Base-by-base conservation (phyloP, 129 eudicot genomes). In the Gnaphalium uliginosum region DNA sequence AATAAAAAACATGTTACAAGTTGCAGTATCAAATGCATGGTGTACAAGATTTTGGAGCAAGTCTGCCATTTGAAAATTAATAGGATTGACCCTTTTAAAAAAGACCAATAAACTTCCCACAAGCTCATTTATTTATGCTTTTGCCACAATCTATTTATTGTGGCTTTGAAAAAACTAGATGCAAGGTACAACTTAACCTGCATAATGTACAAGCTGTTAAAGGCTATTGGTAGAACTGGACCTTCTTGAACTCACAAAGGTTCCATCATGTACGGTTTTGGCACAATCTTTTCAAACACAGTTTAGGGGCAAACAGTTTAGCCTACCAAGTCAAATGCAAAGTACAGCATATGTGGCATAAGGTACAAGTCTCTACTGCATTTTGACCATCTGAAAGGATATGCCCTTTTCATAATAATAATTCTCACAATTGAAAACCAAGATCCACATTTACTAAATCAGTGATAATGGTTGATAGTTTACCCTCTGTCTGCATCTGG, bases 161-260 rank as follows among this genome's bases (percentile, higher is more conserved):
- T 25, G 37, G 66, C 11, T 61, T 23, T 26, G 2, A 25, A 10
- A 4, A 59, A 24, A 23, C 26, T 61, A 2, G 15, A 69, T 33
- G 2, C 0, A 60, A 69, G 4, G 65, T 60, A 78, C 81, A 69
- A 46, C 10, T 70, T 22, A 30, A 30, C 15, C 8, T 61, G 46
- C 82, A 54, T 67, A 5, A 68, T 56, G 81, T 58, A 77, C 51
- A 57, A 57, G 74, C 27, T 74, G 24, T 37, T 39, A 39, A 2
- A 39, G 46, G 67, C 37, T 35, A 23, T 14, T 33, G 37, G 59
- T 15, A 37, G 10, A 19, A 59, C 37, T 37, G 69, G 46, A 39
- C 46, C 46, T 39, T 46, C 53, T 46, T 14, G 17, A 11, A 46
- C 6, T 46, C 53, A 39, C 57, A 69, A 17, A 17, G 51, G 65